Percentiles rank a stretch among this genome's conserved stretches.
phyloP scores from a whole-genome alignment of 2,329 filamentous ascomycete genomes.

The Elsinoe batatas region DNA sequence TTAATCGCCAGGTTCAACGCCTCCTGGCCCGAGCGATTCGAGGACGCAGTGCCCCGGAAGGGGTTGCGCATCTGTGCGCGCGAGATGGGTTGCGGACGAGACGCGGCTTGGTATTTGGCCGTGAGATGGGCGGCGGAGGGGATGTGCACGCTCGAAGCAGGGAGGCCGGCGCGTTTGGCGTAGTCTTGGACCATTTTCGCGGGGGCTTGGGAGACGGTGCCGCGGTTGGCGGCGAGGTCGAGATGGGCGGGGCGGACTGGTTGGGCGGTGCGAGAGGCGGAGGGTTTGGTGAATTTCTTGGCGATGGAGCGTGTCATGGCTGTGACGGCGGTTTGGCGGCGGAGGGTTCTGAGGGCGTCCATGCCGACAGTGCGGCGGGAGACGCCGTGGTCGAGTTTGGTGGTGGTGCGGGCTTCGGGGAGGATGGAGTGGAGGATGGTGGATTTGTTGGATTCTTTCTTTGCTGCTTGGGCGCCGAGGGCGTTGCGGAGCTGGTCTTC shows the following conservation, averaged over 20 bases:
- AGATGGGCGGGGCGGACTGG: not conserved
- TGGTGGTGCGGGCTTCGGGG: constrained; percentile 13
- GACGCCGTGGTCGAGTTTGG: not conserved
- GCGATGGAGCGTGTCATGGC: constrained; percentile 15
- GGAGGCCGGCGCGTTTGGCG: not conserved
- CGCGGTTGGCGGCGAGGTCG: not conserved
- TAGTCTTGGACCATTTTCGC: constrained; percentile 46
- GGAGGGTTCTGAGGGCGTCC: constrained; percentile 19
- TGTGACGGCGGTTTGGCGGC: constrained; percentile 16
- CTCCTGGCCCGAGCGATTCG: constrained; percentile 37
- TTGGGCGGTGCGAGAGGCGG: not conserved
- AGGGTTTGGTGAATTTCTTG: not conserved
- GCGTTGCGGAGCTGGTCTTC: constrained; percentile 35
- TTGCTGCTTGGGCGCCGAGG: constrained; percentile 51
- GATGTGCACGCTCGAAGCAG: not conserved
- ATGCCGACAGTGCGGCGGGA: not conserved
- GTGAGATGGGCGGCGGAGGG: not conserved
- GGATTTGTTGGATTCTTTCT: constrained; percentile 45
- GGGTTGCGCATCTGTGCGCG: constrained; percentile 6
- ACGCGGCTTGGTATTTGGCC: not conserved
- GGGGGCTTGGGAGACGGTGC: constrained; percentile 40
- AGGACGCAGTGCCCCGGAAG: not conserved
- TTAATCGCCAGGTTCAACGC: constrained; percentile 45
- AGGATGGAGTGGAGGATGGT: constrained; percentile 21
- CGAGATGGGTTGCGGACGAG: not conserved